Conservation (phyloP, 805 yeast species). For the Teunomyces cretensis region DNA sequence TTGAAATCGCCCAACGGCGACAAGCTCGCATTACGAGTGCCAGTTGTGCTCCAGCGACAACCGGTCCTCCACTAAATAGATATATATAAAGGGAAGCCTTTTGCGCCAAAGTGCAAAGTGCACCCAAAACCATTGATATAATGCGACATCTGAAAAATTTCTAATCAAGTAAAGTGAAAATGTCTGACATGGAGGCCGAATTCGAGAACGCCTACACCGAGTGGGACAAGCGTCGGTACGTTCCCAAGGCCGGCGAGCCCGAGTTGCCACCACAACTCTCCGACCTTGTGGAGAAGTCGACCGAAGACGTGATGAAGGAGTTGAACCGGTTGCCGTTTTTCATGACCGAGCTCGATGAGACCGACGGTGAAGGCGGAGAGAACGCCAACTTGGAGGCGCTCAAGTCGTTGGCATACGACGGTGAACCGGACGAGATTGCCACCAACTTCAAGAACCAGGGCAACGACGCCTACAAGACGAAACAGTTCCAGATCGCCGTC, state of each 20-base stretch:
- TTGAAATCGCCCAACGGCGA: constrained; percentile 26
- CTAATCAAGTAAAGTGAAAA: constrained; percentile 11
- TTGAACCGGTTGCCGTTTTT: constrained; percentile 87
- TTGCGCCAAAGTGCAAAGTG: no score
- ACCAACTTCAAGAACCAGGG: constrained; percentile 90
- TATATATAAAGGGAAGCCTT: background rate
- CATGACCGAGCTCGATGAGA: constrained; percentile 82
- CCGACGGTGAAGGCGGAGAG: constrained; percentile 75
- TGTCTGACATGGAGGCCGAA: background rate
- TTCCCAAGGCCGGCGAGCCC: constrained; percentile 61
- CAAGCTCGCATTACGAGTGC: constrained; percentile 23
- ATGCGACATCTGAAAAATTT: constrained; percentile 17
- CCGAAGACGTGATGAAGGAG: constrained; percentile 75
- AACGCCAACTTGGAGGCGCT: constrained; percentile 81
- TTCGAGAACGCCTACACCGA: constrained; percentile 20
- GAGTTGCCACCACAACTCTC: constrained; percentile 80
- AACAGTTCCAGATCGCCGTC: constrained; percentile 73
- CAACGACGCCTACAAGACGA: constrained; percentile 75
- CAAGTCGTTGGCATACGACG: constrained; percentile 89
- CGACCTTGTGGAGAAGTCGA: constrained; percentile 57
- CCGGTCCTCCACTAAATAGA: background rate
- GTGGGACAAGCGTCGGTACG: constrained; percentile 42
- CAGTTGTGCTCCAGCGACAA: constrained; percentile 24
- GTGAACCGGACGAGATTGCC: constrained; percentile 92
- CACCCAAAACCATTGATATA: no score